Evolutionary conservation across 2,329 filamentous ascomycete species (phyloP), one percentile per base, ranked within the genome.

Genomic region (Escovopsis sp.): DNA sequence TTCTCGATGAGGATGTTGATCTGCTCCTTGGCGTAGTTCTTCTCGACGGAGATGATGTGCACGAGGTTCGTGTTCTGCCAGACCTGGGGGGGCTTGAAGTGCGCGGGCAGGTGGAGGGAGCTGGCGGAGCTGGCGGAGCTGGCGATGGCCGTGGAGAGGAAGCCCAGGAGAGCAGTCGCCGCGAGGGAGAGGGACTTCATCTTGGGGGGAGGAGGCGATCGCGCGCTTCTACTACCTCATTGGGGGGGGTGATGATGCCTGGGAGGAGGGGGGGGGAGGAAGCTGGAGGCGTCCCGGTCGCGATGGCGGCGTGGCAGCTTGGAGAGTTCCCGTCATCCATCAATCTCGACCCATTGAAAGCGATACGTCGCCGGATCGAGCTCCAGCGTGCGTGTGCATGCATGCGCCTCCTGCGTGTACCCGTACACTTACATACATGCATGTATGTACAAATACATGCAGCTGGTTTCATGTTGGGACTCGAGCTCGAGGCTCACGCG

Each of bases 1-100:
- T 98, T 98, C 65, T 94, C 81, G 43, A 98, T 75, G 35, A 93
- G 68, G n/a, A 94, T 79, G 61, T 96, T 94, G 67, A 94, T 75
- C 12, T 78, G 80, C 60, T 96, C 88, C 53, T 86, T 79, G 37
- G 78, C 76, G 51, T 90, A 96, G 46, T 76, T 82, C 68, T 94
- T 96, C 61, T 96, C 88, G 39, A 94, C 62, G 46, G 93, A 94
- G 52, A 92, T 79, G 44, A 81, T 78, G 50, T 90, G 82, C 35
- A 96, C 80, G 21, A 96, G 61, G 56, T 98, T 96, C 58, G 70
- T 71, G 60, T 98, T 94, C 63, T 87, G 85, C 66, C 94, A 98
- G 46, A 87, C 82, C 55, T 85, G 82, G 12, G 87, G 80, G 36
- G 88, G 86, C 58, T 73, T 79, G 65, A 94, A 94, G 41, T 68